Evolutionary conservation across 1,284 basidiomycete genomes (phyloP), one percentile per base, ranked within the genome.

Genomic region (Vanrija pseudolonga): DNA sequence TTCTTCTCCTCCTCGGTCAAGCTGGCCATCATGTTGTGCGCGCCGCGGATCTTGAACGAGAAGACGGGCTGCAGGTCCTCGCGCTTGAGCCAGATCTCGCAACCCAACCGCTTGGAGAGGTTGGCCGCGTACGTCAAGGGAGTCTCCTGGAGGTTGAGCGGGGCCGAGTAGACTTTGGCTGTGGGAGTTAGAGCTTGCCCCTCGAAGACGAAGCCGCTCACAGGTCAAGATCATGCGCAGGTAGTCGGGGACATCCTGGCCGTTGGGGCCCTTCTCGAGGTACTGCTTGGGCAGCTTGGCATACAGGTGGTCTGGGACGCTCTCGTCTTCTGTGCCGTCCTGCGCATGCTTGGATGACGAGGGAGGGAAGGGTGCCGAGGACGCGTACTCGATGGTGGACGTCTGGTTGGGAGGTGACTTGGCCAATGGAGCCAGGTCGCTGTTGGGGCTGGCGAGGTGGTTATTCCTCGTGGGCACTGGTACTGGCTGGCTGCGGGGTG

Each of bases 31-130:
- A 98, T 90, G 77, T 99, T 99, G 81, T 96, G 98, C 18, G 96
- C 96, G 22, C 96, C 96, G 8, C 96, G 82, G 53, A 96, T 92
- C 73, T 99, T 99, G 85, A 99, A 99, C 72, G 89, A 92, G 76
- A 98, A 99, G 17, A 99, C 96, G 62, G 97, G 91, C 58, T 98
- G 96, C 83, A 96, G 74, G 67, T 98, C 96, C 78, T 98, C 96
- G 40, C 96, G 84, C 80, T 99, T 99, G 58, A 99, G 83, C 83
- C 88, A 91, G 74, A 99, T 88, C 67, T 73, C 84, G 72, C 92
- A 94, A 2, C 96, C 96, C 1, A 97, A 80, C 59, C 88, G 85
- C 57, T 86, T 77, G 60, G 90, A 95, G 19, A 99, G 84, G 71
- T 89, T 91, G 26, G 85, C 83, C 23, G 93, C 94, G 46, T 84